A percentile compares a stretch with the other conserved stretches of the same genome.
Conservation (phyloP, 805 yeast species). For the Saccharomycopsis guyanensis region DNA sequence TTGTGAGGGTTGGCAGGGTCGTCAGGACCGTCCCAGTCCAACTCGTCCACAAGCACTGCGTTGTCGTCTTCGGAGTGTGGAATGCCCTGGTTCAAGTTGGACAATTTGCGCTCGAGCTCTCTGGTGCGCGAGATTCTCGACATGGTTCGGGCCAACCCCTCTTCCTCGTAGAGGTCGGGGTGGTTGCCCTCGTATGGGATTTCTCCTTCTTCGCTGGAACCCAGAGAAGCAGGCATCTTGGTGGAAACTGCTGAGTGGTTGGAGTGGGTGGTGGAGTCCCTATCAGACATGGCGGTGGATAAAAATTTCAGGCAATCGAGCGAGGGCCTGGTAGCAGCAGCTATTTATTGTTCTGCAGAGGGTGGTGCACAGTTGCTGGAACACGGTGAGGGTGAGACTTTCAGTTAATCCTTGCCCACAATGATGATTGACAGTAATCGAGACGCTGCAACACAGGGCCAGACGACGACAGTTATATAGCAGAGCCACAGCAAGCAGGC, state of each 20-base stretch:
- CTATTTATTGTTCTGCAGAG: no score
- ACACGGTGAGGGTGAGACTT: no score
- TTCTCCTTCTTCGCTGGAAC: not conserved
- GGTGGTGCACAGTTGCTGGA: no score
- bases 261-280: not conserved
- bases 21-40: conserved; percentile 55
- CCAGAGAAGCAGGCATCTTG: not conserved
- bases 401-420: no score
- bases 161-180: not conserved
- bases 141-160: not conserved
- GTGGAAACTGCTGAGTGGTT: no score
- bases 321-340: no score
- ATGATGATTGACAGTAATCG: no score
- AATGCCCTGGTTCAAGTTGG: not conserved
- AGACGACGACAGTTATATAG: no score
- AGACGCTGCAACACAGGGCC: no score
- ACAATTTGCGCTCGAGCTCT: conserved; percentile 10
- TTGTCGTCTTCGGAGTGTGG: conserved; percentile 22
- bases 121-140: conserved; percentile 5
- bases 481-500: no score
- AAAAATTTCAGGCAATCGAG: no score
- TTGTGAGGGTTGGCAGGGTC: conserved; percentile 62
- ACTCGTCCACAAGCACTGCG: conserved; percentile 26
- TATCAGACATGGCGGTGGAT: no score
- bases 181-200: not conserved